A percentile compares a stretch with the other conserved stretches of the same genome.
Conservation (phyloP, 2,329 filamentous ascomycete species). For the Aspergillus novofumigatus region DNA sequence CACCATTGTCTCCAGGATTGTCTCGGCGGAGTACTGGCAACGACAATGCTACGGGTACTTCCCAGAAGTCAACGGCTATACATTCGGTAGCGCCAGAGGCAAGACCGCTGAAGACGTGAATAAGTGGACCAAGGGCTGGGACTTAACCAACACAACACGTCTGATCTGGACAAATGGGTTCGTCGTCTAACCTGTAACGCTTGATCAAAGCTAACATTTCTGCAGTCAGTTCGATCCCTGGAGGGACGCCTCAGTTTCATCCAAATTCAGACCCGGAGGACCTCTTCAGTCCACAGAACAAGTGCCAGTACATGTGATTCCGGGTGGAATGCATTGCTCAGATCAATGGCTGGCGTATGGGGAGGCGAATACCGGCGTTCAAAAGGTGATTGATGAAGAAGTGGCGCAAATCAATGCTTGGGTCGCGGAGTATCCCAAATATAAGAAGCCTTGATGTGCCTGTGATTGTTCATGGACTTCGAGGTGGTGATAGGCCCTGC, state of each 20-base stretch:
- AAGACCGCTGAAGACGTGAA: conserved; percentile 51
- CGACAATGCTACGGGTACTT: conserved; percentile 55
- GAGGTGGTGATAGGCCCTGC: too few species aligned
- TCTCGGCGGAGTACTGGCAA: conserved; percentile 51
- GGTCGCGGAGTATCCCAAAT: not conserved
- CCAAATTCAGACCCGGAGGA: conserved; percentile 52
- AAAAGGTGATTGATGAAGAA: conserved; percentile 48
- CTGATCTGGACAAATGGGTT: conserved; percentile 57
- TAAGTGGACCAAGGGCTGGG: conserved; percentile 54
- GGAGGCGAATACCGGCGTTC: conserved; percentile 44
- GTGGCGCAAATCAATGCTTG: conserved; percentile 45
- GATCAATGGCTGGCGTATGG: conserved; percentile 50
- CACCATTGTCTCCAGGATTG: conserved; percentile 51
- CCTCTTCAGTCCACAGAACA: conserved; percentile 46
- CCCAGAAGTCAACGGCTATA: conserved; percentile 48
- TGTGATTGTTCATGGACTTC: not conserved
- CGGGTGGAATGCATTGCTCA: conserved; percentile 53
- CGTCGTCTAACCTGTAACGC: conserved; percentile 1
- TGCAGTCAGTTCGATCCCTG: conserved; percentile 56
- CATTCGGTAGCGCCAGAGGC: conserved; percentile 46
- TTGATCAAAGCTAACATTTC: not conserved
- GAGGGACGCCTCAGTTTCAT: conserved; percentile 52
- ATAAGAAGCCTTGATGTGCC: not conserved
- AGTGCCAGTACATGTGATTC: conserved; percentile 52
- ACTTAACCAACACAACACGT: conserved; percentile 47